Evolutionary conservation across 2,329 filamentous ascomycete species (phyloP).

Genomic region (Aaosphaeria pasadenensis): DNA sequence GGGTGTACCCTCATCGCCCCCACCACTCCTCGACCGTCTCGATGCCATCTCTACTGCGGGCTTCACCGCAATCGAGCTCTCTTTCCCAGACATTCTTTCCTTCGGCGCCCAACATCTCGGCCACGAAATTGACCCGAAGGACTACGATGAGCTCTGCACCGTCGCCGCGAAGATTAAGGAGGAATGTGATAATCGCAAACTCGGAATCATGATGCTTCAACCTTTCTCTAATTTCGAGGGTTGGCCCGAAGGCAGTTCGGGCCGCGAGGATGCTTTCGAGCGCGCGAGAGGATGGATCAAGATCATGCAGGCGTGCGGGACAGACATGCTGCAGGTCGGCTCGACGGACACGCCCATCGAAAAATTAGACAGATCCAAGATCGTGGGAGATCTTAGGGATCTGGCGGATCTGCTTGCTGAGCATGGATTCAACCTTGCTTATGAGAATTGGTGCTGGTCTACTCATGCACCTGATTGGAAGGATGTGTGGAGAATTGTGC

Average conservation of each 20-base stretch:
- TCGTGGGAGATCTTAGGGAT: conserved; percentile 61
- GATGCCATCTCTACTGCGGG: conserved; percentile 62
- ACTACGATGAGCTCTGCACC: conserved; percentile 58
- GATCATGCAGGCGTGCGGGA: conserved; percentile 68
- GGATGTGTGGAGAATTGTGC: conserved; percentile 66
- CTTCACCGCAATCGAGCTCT: conserved; percentile 69
- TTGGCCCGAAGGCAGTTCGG: conserved; percentile 58
- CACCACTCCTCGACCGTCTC: conserved; percentile 58
- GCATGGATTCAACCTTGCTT: conserved; percentile 62
- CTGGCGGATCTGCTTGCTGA: conserved; percentile 55
- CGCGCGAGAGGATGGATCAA: conserved; percentile 65
- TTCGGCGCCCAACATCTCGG: conserved; percentile 56
- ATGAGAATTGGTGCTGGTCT: conserved; percentile 83
- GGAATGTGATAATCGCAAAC: conserved; percentile 52
- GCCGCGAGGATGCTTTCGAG: conserved; percentile 61
- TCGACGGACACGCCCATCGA: conserved; percentile 60
- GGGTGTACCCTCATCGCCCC: conserved; percentile 39
- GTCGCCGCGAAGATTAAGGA: conserved; percentile 55
- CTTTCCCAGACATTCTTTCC: conserved; percentile 67
- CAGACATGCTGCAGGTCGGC: conserved; percentile 65
- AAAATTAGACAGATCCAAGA: conserved; percentile 52
- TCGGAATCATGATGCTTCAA: conserved; percentile 69
- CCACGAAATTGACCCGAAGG: conserved; percentile 52
- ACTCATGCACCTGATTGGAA: conserved; percentile 68
- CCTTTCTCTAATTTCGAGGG: conserved; percentile 77